A percentile compares a stretch with the other conserved stretches of the same genome.
Conservation (phyloP, 2,329 filamentous ascomycete species). For the Botrytis elliptica region DNA sequence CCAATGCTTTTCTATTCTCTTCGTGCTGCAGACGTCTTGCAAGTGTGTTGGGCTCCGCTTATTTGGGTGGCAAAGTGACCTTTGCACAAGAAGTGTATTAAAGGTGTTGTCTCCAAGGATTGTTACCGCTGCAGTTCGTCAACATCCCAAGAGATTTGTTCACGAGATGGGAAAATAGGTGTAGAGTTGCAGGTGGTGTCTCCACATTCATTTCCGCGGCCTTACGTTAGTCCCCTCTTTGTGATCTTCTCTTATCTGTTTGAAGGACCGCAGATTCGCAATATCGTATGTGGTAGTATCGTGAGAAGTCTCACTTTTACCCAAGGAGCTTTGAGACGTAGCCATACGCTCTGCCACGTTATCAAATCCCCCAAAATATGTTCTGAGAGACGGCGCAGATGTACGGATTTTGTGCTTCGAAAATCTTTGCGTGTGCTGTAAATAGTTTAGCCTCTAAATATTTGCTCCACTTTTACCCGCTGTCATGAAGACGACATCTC, state of each 20-base stretch:
- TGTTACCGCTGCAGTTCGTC: background rate
- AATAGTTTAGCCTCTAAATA: background rate
- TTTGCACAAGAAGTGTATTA: too few species aligned
- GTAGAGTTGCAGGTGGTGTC: rapidly evolving
- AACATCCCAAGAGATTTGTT: too few species aligned
- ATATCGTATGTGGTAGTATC: background rate
- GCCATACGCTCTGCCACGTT: background rate
- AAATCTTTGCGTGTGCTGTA: background rate
- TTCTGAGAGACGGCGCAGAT: background rate
- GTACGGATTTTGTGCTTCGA: background rate
- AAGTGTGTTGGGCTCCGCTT: background rate
- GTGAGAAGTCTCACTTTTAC: background rate
- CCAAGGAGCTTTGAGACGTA: background rate
- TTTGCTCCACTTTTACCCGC: background rate
- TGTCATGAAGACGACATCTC: background rate
- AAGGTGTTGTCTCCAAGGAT: background rate
- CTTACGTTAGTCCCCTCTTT: background rate
- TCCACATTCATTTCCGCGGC: too few species aligned
- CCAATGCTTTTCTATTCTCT: background rate
- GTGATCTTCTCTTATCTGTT: background rate
- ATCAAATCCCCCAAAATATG: too few species aligned
- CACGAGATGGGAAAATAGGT: background rate
- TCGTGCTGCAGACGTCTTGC: background rate
- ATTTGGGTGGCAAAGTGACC: background rate
- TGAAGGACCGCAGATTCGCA: background rate